Conservation (phyloP, 2,329 filamentous ascomycete genomes). For the Fusarium sulawesiense region DNA sequence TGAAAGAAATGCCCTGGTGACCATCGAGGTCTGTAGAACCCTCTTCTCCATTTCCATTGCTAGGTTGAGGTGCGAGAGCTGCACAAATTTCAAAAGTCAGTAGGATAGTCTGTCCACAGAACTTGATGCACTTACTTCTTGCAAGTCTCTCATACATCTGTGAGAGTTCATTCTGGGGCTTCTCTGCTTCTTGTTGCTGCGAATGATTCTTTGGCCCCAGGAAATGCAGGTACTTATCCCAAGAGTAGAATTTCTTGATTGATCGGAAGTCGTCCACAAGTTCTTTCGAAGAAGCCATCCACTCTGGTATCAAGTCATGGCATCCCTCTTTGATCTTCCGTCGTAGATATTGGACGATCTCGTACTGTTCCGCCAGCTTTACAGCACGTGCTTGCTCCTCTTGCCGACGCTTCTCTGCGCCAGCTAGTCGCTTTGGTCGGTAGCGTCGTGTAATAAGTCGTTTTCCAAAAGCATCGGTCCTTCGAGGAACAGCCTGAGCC, state of each 20-base stretch:
- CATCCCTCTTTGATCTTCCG: conserved; percentile 57
- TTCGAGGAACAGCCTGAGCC: conserved; percentile 17
- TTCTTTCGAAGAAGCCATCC: conserved; percentile 69
- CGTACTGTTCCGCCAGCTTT: conserved; percentile 56
- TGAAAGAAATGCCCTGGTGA: conserved; percentile 84
- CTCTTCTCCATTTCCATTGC: conserved; percentile 38
- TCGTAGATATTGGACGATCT: conserved; percentile 57
- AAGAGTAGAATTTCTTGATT: conserved; percentile 72
- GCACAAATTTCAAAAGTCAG: conserved; percentile 28
- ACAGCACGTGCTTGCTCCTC: conserved; percentile 58
- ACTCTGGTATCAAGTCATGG: conserved; percentile 58
- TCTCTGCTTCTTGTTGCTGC: conserved; percentile 35
- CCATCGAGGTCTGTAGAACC: conserved; percentile 52
- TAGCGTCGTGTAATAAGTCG: conserved; percentile 55
- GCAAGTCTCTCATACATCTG: conserved; percentile 68
- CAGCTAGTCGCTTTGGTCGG: conserved; percentile 59
- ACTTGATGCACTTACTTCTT: conserved; percentile 57
- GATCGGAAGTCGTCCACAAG: conserved; percentile 73
- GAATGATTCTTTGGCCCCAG: conserved; percentile 54
- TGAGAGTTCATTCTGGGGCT: conserved; percentile 59
- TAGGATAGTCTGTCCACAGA: neutral
- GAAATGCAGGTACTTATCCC: conserved; percentile 73
- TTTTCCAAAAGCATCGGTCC: conserved; percentile 26
- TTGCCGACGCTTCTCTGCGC: conserved; percentile 57
- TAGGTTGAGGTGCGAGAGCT: conserved; percentile 51